Evolutionary conservation across 2,329 filamentous ascomycete species (phyloP), one percentile per base, ranked within the genome.

Genomic region (Colletotrichum sp.): DNA sequence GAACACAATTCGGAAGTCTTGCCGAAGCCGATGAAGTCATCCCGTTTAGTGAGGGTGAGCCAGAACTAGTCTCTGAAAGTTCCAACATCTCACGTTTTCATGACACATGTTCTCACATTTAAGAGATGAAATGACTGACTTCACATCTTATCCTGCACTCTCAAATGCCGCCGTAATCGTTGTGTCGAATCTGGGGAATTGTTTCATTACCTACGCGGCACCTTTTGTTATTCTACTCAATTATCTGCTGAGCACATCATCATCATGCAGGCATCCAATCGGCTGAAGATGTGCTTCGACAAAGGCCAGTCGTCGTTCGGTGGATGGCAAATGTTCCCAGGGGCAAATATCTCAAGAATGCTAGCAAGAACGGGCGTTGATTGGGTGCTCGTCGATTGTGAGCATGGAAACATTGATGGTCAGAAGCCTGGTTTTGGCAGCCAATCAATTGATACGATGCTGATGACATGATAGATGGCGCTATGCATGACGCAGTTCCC

Each of bases 401-500:
- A 57, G 52, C 52, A 57, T 57, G 52, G 52, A 16, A 28, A 57
- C 15, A 28, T 57, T 5, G 52, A 28, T 9, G 52, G 52, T 57
- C 1, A 25, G 15, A 57, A 25, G 3, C 12, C 13, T n/a, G 19
- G 4, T 6, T n/a, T 1, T 11, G 39, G 6, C 19, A 57, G 22
- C 22, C 13, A 57, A 19, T n/a, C 52, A 57, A 57, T 57, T 2
- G 7, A 4, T 22, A 25, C 4, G 94, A n/a, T 61, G 9, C 57
- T 61, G 27, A 61, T 61, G 27, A 61, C 6, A 1, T 8, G 16
- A 12, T 11, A 86, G 85, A 90, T 78, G 84, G 84, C 15, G 84
- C 86, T 9, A 90, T 90, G 89, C 86, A 90, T 79, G 89, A 90
- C 79, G 86, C 87, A 13, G 88, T 90, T 2, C 87, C 87, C 8